Evolutionary conservation across 768 basidiomycete genomes (phyloP), one percentile per base, ranked within the genome.

Genomic region (Mycena metata): DNA sequence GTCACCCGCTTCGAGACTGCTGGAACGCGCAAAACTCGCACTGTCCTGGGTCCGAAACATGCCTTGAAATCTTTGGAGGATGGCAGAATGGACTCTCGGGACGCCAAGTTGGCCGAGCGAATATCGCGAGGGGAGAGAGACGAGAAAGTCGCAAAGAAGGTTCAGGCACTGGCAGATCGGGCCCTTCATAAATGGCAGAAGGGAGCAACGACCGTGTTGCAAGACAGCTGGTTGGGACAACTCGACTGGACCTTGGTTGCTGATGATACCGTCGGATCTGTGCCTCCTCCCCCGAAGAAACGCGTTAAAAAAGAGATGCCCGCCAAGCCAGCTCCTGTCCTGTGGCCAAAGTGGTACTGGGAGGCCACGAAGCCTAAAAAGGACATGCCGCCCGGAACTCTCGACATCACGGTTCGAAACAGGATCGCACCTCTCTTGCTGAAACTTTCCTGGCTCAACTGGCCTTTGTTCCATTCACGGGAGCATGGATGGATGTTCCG

Each of bases 281-380:
- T 21, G 46, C 23, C 26, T 21, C 55, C 26, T 21, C 59, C 24
- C 56, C 42, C 58, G 62, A 56, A 71, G 64, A 83, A 83, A 42
- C 59, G 70, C 24, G 39, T 50, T 6, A 70, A 74, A 43, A 82
- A 81, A 52, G 56, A 73, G 0, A 83, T 82, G 60, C 76, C 78
- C 12, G 49, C 71, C 16, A 87, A 85, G 71, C 80, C 81, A 5
- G 84, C 84, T 13, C 81, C 85, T 0, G 85, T 90, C 0, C 61
- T 83, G n/a, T 98, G 96, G 96, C 97, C 96, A 1, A 93, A 94
- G 76, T 99, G 98, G 98, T 99, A 94, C 76, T 96, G 92, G 93
- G 96, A 98, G 26, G 87, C 95, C 4, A 83, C 91, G 3, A 90
- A 84, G 73, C 94, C 91, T 4, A 91, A 87, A 80, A 91, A 90